Evolutionary conservation across 768 basidiomycete species (phyloP), one percentile per base, ranked within the genome.

Genomic region (Aureoboletus auriporus): DNA sequence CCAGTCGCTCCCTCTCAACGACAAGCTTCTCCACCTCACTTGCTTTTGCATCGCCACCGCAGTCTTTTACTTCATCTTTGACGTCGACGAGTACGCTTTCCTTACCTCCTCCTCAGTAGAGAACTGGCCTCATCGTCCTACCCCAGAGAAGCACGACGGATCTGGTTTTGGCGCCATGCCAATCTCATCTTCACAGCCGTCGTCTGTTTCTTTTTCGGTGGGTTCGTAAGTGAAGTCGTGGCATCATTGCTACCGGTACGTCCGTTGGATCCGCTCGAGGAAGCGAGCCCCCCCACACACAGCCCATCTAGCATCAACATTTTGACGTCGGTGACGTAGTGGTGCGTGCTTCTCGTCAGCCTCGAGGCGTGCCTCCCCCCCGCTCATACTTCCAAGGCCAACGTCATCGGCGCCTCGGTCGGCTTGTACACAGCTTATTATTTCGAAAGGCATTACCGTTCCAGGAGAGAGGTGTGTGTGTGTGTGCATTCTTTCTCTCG

Each of bases 81-180:
- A 93, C 58, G 83, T 90, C 8, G 90, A 93, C 50, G 90, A 93
- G 89, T 93, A 57, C 64, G 86, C 70, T 27, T 36, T 40, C 12
- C 4, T 8, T 27, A 20, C 30, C 53, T 7, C 38, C 23, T 33
- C 11, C 11, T 28, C 28, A 7, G 10, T 11, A 26, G 16, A 33
- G 7, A n/a, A 8, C 20, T 8, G 11, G 39, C 30, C 50, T 50
- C 29, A 40, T 31, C 17, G 7, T 46, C n/a, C 9, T 30, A 36
- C 6, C 41, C 13, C 44, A 93, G 90, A 63, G 83, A 83, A 45
- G 82, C 84, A 7, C 72, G 89, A 50, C 75, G 89, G 53, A 77
- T 92, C 66, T 93, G 91, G 89, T 85, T 89, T 56, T 93, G 90
- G 90, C 78, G 89, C 27, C 76, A 85, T 62, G 76, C 81, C 26